These are phyloP conservation scores for Teunomyces panamensis DNA, from an alignment of 805 yeast genomes.

Conservation along the genomic window DNA sequence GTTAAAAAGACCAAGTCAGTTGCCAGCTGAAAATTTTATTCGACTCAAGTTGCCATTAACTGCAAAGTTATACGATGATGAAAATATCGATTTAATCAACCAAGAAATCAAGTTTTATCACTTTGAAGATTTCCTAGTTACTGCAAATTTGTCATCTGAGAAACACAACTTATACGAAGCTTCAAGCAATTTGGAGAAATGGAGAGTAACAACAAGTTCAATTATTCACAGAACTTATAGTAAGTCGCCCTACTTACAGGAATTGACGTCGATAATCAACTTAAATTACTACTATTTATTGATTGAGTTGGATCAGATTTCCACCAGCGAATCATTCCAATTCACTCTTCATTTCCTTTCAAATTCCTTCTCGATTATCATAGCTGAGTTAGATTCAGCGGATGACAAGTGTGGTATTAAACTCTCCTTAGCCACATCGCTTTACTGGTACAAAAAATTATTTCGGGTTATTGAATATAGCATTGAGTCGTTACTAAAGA, in stretches of 20 bases:
- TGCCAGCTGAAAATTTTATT: conserved; percentile 25
- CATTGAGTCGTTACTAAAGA: conserved; percentile 18
- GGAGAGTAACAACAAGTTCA: conserved; percentile 33
- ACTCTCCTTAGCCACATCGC: conserved; percentile 18
- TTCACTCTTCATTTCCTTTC: conserved; percentile 41
- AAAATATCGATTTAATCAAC: conserved; percentile 19
- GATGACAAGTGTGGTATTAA: conserved; percentile 9
- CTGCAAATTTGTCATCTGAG: conserved; percentile 8
- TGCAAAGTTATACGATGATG: conserved; percentile 17
- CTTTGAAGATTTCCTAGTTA: conserved; percentile 25
- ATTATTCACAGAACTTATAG: conserved; percentile 25
- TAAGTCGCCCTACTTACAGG: conserved; percentile 27
- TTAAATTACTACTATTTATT: conserved; percentile 38
- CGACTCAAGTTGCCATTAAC: conserved; percentile 13
- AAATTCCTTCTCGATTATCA: conserved; percentile 35
- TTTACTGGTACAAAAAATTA: conserved; percentile 35
- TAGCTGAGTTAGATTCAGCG: conserved; percentile 15
- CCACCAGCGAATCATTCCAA: conserved; percentile 36
- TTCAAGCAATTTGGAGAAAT: conserved; percentile 34
- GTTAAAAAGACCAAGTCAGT: conserved; percentile 33
- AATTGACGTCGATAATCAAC: conserved; percentile 32
- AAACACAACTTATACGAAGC: conserved; percentile 13
- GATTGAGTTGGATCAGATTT: conserved; percentile 40
- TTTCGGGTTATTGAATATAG: conserved; percentile 35
- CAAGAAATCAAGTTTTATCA: conserved; percentile 23